Evolutionary conservation across 768 basidiomycete species (phyloP).

Genomic region (Mycena epipterygia): DNA sequence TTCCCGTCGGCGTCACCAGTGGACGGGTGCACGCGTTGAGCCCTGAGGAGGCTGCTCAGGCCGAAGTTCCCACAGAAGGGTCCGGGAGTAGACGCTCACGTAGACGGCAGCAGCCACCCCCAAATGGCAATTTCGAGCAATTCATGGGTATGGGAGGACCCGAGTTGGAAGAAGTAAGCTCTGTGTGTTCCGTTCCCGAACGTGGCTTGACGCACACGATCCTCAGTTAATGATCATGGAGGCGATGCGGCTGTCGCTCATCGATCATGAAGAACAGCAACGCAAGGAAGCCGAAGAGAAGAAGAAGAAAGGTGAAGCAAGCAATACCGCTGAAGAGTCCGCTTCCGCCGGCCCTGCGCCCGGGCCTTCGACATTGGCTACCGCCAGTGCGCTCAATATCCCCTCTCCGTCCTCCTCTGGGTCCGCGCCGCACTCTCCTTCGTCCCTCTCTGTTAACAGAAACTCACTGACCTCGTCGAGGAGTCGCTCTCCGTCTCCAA

Average conservation of each 20-base stretch:
- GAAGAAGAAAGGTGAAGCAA: slow-evolving; percentile 61
- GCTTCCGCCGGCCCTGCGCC: slow-evolving; percentile 48
- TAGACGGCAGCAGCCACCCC: slow-evolving; percentile 65
- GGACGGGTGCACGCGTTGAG: slow-evolving; percentile 81
- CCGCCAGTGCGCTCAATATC: slow-evolving; percentile 37
- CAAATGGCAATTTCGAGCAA: slow-evolving; percentile 73
- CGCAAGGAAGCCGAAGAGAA: slow-evolving; percentile 80
- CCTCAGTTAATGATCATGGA: slow-evolving; percentile 97
- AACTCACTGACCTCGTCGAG: slow-evolving; percentile 52
- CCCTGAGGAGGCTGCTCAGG: slow-evolving; percentile 67
- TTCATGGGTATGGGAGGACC: slow-evolving; percentile 85
- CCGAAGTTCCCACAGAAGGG: slow-evolving; percentile 55
- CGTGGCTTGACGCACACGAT: slow-evolving; percentile 29
- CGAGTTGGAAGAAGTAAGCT: slow-evolving; percentile 90
- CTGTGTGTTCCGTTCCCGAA: slow-evolving; percentile 12
- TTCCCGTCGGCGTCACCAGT: slow-evolving; percentile 96
- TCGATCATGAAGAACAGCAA: slow-evolving; percentile 96
- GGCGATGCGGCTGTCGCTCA: slow-evolving; percentile 94
- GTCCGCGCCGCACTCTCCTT: slow-evolving; percentile 42
- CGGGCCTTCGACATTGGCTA: slow-evolving; percentile 50
- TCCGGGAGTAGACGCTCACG: slow-evolving; percentile 68
- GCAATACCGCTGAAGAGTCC: slow-evolving; percentile 44
- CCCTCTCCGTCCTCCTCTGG: slow-evolving; percentile 42
- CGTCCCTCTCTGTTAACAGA: slow-evolving; percentile 42
- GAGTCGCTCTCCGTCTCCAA: slow-evolving; percentile 50